These are phyloP conservation scores for Parastagonospora nodorum DNA, from an alignment of 2,329 filamentous ascomycete species.

Conservation along the genomic window DNA sequence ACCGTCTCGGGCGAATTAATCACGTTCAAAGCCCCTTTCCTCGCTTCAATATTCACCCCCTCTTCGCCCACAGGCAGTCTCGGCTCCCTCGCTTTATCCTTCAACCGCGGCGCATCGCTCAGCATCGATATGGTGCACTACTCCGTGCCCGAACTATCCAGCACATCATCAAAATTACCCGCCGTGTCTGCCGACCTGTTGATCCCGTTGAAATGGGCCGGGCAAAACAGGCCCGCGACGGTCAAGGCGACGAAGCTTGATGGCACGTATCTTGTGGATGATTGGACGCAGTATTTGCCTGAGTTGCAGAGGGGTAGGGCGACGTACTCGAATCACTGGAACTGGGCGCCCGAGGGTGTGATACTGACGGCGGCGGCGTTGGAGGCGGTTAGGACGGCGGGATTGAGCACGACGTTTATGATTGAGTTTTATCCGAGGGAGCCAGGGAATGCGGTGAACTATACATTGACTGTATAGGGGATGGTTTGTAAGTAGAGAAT, in stretches of 20 bases:
- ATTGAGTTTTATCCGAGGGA: constrained; percentile 63
- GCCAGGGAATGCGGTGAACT: constrained; percentile 55
- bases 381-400: constrained; percentile 53
- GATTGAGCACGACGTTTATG: constrained; percentile 54
- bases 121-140: constrained; percentile 60
- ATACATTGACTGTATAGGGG: constrained; percentile 50
- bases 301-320: constrained; percentile 55
- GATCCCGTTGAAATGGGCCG: constrained; percentile 60
- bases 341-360: constrained; percentile 54
- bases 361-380: constrained; percentile 55
- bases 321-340: constrained; percentile 59
- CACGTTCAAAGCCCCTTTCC: constrained; percentile 55
- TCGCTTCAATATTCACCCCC: constrained; percentile 52
- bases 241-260: constrained; percentile 57
- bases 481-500: not conserved
- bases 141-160: constrained; percentile 47
- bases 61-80: constrained; percentile 53
- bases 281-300: constrained; percentile 61
- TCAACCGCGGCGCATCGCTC: constrained; percentile 57
- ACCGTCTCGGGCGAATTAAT: constrained; percentile 51
- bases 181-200: constrained; percentile 48
- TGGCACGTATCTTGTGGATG: constrained; percentile 59
- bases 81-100: constrained; percentile 58
- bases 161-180: constrained; percentile 36
- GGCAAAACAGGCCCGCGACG: constrained; percentile 56